Base-by-base conservation (phyloP, 352 stramenopile species). In the Pythium dissotocum region DNA sequence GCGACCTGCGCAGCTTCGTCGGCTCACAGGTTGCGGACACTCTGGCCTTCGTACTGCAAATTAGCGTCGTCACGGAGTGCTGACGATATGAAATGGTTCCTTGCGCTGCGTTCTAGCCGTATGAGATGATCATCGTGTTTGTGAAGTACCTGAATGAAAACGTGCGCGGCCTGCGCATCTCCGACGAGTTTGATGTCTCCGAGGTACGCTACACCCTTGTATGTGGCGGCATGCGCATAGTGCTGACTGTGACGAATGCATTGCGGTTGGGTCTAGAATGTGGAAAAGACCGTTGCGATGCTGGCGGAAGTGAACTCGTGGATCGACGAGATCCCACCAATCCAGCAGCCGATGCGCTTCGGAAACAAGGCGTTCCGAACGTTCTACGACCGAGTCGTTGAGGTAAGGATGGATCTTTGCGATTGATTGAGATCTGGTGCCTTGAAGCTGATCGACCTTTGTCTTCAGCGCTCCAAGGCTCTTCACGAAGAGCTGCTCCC, bases 271-370 rank as follows among this genome's bases (percentile, higher is more conserved):
- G 13, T 21, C 55, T 65, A 95, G 87, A 93, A 89, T 70, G 83
- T 95, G 10, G 68, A 88, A 53, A 87, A 86, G 58, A 75, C 83
- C 0, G 80, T 91, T n/a, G 73, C 78, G 6, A 52, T 93, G 33
- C 26, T 95, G 13, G 58, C 77, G 32, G 75, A 88, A 51, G 79
- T 98, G 53, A 83, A 88, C 66, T 76, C 72, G 49, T 98, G 91
- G 90, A 87, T 98, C 55, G 89, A 97, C 55, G 92, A 97, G 49
- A 94, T 97, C 53, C 93, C 94, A 35, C 91, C 91, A 16, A 85
- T 98, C 56, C 83, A 98, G 71, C 93, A 98, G 75, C 89, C 91
- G 18, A 97, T 97, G 90, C 91, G 95, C 35, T 98, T 98, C 63
- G 95, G 95, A 21, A 98, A 98, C 82, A 97, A 97, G 66, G 91